Evolutionary conservation across 768 basidiomycete species (phyloP).

Genomic region (Mycena venus): DNA sequence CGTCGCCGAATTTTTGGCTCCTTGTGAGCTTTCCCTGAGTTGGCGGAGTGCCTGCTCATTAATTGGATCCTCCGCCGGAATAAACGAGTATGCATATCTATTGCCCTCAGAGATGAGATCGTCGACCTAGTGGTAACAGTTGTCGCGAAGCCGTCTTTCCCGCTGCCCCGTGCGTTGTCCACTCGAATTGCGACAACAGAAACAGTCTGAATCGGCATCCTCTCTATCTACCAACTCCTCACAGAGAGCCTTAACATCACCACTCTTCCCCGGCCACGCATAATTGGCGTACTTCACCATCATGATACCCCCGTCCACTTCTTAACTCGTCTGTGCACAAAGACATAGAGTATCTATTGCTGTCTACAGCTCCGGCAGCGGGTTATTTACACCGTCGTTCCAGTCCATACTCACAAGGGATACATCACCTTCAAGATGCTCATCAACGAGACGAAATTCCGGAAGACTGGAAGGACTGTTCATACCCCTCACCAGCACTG

Average conservation of each 20-base stretch:
- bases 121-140: neutral
- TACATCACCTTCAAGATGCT: too few relatives aligned
- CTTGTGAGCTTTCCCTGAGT: too few relatives aligned
- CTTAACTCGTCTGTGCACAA: too few relatives aligned
- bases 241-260: neutral
- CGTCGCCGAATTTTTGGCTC: too few relatives aligned
- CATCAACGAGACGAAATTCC: too few relatives aligned
- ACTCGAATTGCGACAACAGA: slow-evolving; percentile 4
- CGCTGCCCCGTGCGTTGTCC: neutral
- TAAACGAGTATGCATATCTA: too few relatives aligned
- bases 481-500: neutral
- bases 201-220: neutral
- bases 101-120: neutral
- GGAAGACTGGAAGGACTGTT: neutral
- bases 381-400: neutral
- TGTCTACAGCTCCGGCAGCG: neutral
- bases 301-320: too few relatives aligned
- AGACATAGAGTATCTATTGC: neutral
- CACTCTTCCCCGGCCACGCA: neutral
- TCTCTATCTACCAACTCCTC: neutral
- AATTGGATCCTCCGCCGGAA: too few relatives aligned
- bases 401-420: too few relatives aligned
- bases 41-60: too few relatives aligned
- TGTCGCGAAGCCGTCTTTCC: neutral
- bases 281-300: too few relatives aligned